phyloP scores from a whole-genome alignment of 1,139 yeast genomes.

The Yamadazyma mexicana region DNA sequence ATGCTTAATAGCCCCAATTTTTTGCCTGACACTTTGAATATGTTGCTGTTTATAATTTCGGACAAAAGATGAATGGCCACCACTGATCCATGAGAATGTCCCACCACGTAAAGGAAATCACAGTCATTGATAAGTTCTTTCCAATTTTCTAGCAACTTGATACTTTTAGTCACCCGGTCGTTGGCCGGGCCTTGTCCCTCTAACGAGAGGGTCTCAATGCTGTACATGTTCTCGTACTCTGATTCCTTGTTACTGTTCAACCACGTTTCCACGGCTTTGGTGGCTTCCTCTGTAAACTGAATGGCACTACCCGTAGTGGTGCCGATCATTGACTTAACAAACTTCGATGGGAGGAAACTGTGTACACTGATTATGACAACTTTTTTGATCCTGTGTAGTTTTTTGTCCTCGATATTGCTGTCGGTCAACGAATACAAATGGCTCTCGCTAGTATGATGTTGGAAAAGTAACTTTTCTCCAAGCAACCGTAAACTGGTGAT shows the following conservation, averaged over 20 bases:
- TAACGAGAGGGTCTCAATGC: slow-evolving; percentile 48
- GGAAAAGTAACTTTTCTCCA: slow-evolving; percentile 32
- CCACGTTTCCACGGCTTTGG: slow-evolving; percentile 42
- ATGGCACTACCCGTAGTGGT: slow-evolving; percentile 47
- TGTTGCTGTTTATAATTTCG: slow-evolving; percentile 19
- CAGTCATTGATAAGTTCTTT: slow-evolving; percentile 28
- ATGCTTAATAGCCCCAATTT: slow-evolving; percentile 45
- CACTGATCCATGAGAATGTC: slow-evolving; percentile 48
- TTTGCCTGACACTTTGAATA: slow-evolving; percentile 15
- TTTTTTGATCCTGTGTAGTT: slow-evolving; percentile 23
- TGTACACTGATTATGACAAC: slow-evolving; percentile 63
- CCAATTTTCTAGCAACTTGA: slow-evolving; percentile 47
- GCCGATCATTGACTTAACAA: slow-evolving; percentile 48
- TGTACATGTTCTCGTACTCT: slow-evolving; percentile 19
- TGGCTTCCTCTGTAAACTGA: slow-evolving; percentile 34
- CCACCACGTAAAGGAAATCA: slow-evolving; percentile 45
- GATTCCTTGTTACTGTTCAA: slow-evolving; percentile 25
- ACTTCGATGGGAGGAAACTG: slow-evolving; percentile 87
- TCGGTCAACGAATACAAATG: slow-evolving; percentile 32
- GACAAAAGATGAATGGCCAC: slow-evolving; percentile 46
- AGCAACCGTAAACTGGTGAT: slow-evolving; percentile 39
- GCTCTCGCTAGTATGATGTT: slow-evolving; percentile 27
- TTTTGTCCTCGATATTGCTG: slow-evolving; percentile 17
- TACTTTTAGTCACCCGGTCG: slow-evolving; percentile 38
- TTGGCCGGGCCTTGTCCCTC: slow-evolving; percentile 54